Evolutionary conservation across 371 early-diverging fungal genomes (phyloP), one percentile per base, ranked within the genome.

Genomic region (Dinochytrium kinnereticum): DNA sequence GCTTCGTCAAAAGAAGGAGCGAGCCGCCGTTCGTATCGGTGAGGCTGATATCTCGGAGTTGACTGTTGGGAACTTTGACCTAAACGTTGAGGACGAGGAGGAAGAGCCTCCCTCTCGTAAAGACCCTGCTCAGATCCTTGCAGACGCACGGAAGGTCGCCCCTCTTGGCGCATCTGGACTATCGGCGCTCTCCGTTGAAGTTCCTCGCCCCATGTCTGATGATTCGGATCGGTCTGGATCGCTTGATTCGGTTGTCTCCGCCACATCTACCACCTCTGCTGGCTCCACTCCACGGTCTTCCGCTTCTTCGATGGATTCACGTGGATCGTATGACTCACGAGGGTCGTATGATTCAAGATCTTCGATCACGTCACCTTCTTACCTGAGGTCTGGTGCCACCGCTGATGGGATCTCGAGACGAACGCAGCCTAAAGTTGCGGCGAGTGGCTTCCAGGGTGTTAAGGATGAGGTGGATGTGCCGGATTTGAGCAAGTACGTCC

Each of bases 401-500:
- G 57, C 57, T 5, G 61, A 61, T 37, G 34, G 36, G 61, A 34
- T 61, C 34, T 61, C 61, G 61, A 31, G 61, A 34, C 61, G 61
- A 2, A 7, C 61, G 61, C 21, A 55, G 24, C 57, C 26, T 26
- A 55, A 19, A 36, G 10, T 24, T 30, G 37, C 13, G 3, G 36
- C 34, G 36, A 40, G n/a, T 44, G 66, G 33, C 24, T 66, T 66
- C 44, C 44, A 66, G 44, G 66, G 66, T 21, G 44, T 66, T 10
- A 17, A 17, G 44, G 66, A 66, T 17, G 66, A 80, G n/a, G 79
- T 80, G 19, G 80, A 82, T 37, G 65, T 73, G 3, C 80, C 80
- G 57, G 82, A 84, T 70, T 71, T 84, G 39, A 67, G 55, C 37
- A 71, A 70, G 50, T 82, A 75, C 68, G 77, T 75, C 36, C 79